Percentiles rank a stretch among this genome's conserved stretches.
These are phyloP conservation scores for Stephanodiscus triporus DNA, from an alignment of 108 stramenopile species.

Conservation along the genomic window DNA sequence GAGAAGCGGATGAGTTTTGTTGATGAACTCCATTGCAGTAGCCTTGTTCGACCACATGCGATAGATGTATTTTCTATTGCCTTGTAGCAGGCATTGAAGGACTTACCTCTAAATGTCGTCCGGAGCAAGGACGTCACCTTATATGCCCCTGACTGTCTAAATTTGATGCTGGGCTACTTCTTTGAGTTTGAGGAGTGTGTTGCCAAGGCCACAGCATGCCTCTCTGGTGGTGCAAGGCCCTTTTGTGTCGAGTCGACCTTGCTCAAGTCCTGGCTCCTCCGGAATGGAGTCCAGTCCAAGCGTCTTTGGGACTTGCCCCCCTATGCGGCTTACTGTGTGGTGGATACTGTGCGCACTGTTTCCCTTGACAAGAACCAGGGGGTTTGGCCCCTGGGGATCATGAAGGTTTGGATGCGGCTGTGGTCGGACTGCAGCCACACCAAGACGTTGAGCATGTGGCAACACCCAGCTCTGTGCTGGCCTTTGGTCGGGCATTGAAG, in stretches of 20 bases:
- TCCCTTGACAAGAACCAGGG: constrained; percentile 45
- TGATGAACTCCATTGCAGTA: too few relatives aligned
- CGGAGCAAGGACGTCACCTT: too few relatives aligned
- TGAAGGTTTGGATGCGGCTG: constrained; percentile 14
- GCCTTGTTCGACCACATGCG: too few relatives aligned
- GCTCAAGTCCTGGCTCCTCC: constrained; percentile 8
- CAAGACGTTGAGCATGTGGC: too few relatives aligned
- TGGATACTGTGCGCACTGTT: constrained; percentile 21
- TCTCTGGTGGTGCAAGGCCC: constrained; percentile 21
- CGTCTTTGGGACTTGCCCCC: constrained; percentile 8
- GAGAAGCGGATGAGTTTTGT: too few relatives aligned
- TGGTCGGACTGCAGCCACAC: constrained; percentile 21
- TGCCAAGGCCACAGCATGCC: constrained; percentile 16
- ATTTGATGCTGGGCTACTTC: not conserved
- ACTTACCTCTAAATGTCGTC: too few relatives aligned
- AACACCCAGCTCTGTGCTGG: too few relatives aligned
- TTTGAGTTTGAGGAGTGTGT: constrained; percentile 23
- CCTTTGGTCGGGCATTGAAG: too few relatives aligned
- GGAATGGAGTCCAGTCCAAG: not conserved
- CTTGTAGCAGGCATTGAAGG: too few relatives aligned
- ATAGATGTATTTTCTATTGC: too few relatives aligned
- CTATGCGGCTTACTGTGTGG: constrained; percentile 37
- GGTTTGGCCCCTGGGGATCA: constrained; percentile 38
- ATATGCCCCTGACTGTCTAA: too few relatives aligned
- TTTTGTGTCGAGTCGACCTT: constrained; percentile 2